Base-by-base conservation (phyloP, 2,329 filamentous ascomycete genomes). In the Colletotrichum sp. region DNA sequence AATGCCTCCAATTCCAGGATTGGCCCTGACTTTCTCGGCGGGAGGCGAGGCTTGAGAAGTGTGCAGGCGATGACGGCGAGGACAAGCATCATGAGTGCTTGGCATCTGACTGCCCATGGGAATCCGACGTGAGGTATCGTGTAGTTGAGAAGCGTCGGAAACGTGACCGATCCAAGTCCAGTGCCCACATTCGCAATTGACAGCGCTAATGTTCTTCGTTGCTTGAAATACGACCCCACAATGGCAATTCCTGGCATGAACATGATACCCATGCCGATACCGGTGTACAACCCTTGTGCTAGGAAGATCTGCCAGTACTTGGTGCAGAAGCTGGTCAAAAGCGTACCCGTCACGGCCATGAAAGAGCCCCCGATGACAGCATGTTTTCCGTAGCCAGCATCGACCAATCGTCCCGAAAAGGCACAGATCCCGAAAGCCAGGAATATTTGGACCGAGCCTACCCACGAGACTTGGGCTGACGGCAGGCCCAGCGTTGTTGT, bases 131-230 rank as follows among this genome's bases (percentile, higher is more conserved):
- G 86, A 0, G 92, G 90, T 3, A 93, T 83, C 13, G 94, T 83
- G 70, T 91, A 88, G 79, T 88, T 86, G 2, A 90, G 86, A 21
- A 91, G 87, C 3, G 90, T 85, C 0, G 93, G 92, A 80, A 93
- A 95, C 4, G 94, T 86, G 26, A 94, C 84, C 0, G 92, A 92
- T 1, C 93, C 93, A 0, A 90, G 90, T 0, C 89, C 89, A 30
- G 90, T 91, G 1, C 93, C 93, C 0, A 89, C 89, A 0, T 92
- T 90, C 12, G 88, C 87, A 9, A 93, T 86, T 0, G 91, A 91
- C 21, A 94, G 86, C 1, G 92, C 93, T 4, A 93, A 84, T 0
- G 88, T 88, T 6, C 90, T 87, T n/a, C 89, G 89, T n/a, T 83
- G 88, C 10, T 85, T 86, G 78, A 94, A 95, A 71, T 93, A 93